phyloP scores from a whole-genome alignment of 1,284 basidiomycete species.

The Cutaneotrichosporon sp. region DNA sequence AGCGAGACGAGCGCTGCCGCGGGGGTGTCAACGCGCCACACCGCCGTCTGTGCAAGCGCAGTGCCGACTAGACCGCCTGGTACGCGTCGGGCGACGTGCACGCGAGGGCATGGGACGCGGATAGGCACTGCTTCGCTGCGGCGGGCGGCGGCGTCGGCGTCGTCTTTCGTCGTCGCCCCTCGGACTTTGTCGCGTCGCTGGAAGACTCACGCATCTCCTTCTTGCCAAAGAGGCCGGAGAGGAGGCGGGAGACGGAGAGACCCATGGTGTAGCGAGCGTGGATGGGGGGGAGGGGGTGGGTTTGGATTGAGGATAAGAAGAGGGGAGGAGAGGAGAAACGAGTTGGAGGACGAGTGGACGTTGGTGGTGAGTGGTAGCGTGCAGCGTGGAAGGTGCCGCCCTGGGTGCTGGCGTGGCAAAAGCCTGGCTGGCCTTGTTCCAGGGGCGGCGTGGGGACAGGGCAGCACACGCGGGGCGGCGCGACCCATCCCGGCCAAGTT shows the following conservation, averaged over 20 bases:
- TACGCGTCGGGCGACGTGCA: too few relatives aligned
- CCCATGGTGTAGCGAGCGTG: constrained; percentile 57
- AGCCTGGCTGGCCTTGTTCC: too few relatives aligned
- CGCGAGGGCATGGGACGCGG: neutral
- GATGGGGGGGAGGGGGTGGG: neutral
- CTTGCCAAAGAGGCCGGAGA: constrained; percentile 91
- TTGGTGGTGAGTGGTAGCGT: constrained; percentile 6
- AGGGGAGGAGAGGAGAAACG: neutral
- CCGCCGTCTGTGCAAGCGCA: too few relatives aligned
- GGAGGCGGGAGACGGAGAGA: constrained; percentile 73
- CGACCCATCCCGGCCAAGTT: too few relatives aligned
- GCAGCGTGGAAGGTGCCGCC: constrained; percentile 8
- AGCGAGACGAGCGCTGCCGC: too few relatives aligned
- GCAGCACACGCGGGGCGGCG: too few relatives aligned
- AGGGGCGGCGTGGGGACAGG: too few relatives aligned
- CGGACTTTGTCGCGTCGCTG: too few relatives aligned
- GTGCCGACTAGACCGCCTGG: too few relatives aligned
- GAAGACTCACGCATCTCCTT: constrained; percentile 92
- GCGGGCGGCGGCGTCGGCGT: neutral
- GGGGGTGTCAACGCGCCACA: too few relatives aligned
- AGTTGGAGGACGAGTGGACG: neutral
- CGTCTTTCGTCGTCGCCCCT: neutral
- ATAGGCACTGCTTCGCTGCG: too few relatives aligned
- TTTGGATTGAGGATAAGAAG: constrained; percentile 1
- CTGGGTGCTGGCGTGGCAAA: constrained; percentile 7